phyloP scores from a whole-genome alignment of 148 eudicot genomes.

The Rhododendron ovatum region DNA sequence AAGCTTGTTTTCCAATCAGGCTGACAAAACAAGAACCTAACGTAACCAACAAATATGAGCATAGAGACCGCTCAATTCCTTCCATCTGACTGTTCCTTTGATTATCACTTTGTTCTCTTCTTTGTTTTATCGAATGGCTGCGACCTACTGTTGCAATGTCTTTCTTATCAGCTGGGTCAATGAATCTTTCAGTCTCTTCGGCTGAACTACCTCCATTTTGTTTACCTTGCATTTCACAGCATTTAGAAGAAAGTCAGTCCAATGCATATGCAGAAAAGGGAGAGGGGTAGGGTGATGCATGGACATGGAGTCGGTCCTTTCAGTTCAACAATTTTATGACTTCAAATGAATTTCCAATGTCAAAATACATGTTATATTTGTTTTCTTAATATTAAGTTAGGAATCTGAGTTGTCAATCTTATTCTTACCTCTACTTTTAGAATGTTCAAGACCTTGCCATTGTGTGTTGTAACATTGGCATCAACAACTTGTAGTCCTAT shows the following conservation, averaged over 20 bases:
- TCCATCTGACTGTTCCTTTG: background rate
- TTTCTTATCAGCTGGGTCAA: slow-evolving; percentile 9
- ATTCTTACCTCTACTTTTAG: slow-evolving; percentile 19
- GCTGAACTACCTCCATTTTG: slow-evolving; percentile 10
- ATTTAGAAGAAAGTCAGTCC: background rate
- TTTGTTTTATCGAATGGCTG: background rate
- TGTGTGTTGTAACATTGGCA: slow-evolving; percentile 40
- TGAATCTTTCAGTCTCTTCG: slow-evolving; percentile 16
- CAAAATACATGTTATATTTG: background rate
- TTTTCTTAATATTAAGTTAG: background rate
- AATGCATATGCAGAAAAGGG: background rate
- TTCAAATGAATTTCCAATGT: background rate
- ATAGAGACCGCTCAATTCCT: background rate
- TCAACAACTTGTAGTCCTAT: slow-evolving; percentile 51
- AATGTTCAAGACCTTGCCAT: slow-evolving; percentile 22
- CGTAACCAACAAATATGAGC: background rate
- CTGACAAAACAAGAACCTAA: background rate
- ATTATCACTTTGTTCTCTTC: background rate
- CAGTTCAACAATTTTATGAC: background rate
- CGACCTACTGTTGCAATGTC: background rate
- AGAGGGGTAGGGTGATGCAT: background rate
- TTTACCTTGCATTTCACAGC: slow-evolving; percentile 5
- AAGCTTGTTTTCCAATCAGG: background rate
- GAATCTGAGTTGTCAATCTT: background rate
- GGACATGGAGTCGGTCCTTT: background rate